These are phyloP conservation scores for Trichoderma pleuroti DNA, from an alignment of 2,329 filamentous ascomycete species.

Conservation along the genomic window DNA sequence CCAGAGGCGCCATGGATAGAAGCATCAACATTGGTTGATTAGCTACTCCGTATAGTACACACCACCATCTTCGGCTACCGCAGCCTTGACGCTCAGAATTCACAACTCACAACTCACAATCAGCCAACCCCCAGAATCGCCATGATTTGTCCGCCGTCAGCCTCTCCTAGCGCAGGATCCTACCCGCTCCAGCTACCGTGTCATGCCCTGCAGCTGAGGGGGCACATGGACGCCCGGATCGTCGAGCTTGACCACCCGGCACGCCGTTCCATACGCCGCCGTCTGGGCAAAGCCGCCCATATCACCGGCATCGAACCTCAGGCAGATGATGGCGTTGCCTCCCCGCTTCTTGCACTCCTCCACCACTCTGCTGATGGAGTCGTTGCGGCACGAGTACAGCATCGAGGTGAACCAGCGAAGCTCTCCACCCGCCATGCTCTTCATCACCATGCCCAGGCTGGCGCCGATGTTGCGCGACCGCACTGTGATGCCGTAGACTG, in stretches of 20 bases:
- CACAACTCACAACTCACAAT: background rate
- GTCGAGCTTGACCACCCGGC: slow-evolving; percentile 54
- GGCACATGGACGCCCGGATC: slow-evolving; percentile 25
- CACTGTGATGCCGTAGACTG: slow-evolving; percentile 55
- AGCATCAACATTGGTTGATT: background rate
- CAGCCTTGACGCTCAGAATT: background rate
- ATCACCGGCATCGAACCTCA: slow-evolving; percentile 56
- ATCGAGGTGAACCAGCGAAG: slow-evolving; percentile 57
- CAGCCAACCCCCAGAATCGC: background rate
- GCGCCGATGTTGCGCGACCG: slow-evolving; percentile 58
- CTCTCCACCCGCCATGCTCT: slow-evolving; percentile 57
- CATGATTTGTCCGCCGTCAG: background rate
- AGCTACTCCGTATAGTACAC: background rate
- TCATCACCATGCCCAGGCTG: slow-evolving; percentile 52
- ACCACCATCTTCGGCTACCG: background rate
- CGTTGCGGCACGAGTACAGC: slow-evolving; percentile 57
- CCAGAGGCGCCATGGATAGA: background rate
- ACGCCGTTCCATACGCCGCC: slow-evolving; percentile 59
- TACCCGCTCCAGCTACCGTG: background rate
- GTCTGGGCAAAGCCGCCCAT: slow-evolving; percentile 55
- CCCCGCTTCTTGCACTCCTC: slow-evolving; percentile 55
- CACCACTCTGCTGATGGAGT: slow-evolving; percentile 54
- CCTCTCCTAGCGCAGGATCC: background rate
- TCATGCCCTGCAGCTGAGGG: slow-evolving; percentile 26
- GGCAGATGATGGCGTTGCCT: slow-evolving; percentile 57